Evolutionary conservation across 441 rosid species (phyloP).

Genomic region (Biscutella laevigata): DNA sequence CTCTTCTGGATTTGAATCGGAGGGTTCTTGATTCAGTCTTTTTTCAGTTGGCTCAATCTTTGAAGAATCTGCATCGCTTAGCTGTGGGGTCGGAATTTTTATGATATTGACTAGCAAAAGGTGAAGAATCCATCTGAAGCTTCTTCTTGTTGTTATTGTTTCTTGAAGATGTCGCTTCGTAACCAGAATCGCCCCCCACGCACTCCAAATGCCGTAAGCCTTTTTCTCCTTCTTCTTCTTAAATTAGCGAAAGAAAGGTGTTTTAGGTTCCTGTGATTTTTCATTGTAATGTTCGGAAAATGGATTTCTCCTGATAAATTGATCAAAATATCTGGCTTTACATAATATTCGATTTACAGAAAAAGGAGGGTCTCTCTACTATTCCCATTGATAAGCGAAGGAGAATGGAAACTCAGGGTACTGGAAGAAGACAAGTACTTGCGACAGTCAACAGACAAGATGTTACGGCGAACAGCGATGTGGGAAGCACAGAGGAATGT

Average conservation of each 20-base stretch:
- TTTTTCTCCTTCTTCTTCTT: not conserved
- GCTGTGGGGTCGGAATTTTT: conserved; percentile 1
- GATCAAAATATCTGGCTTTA: not conserved
- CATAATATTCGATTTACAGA: conserved; percentile 32
- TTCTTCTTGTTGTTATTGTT: not conserved
- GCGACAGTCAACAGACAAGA: conserved; percentile 48
- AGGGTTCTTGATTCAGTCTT: not conserved
- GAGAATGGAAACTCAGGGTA: conserved; percentile 27
- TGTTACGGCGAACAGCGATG: conserved; percentile 31
- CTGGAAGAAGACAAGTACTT: conserved; percentile 51
- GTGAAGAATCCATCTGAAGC: not conserved
- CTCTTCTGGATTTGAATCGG: conserved; percentile 5
- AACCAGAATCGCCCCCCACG: conserved; percentile 83
- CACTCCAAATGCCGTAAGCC: conserved; percentile 53
- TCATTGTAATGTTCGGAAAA: not conserved
- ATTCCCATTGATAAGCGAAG: conserved; percentile 62
- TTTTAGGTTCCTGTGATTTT: too few relatives aligned
- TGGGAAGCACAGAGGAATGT: conserved; percentile 39
- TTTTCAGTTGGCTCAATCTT: not conserved
- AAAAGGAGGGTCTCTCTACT: conserved; percentile 42
- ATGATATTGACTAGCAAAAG: not conserved
- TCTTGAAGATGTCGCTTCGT: conserved; percentile 51
- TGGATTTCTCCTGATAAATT: not conserved
- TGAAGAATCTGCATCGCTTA: not conserved
- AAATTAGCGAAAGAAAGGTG: not conserved